Base-by-base conservation (phyloP, 2,329 filamentous ascomycete genomes). In the Pseudocercospora crystallina region DNA sequence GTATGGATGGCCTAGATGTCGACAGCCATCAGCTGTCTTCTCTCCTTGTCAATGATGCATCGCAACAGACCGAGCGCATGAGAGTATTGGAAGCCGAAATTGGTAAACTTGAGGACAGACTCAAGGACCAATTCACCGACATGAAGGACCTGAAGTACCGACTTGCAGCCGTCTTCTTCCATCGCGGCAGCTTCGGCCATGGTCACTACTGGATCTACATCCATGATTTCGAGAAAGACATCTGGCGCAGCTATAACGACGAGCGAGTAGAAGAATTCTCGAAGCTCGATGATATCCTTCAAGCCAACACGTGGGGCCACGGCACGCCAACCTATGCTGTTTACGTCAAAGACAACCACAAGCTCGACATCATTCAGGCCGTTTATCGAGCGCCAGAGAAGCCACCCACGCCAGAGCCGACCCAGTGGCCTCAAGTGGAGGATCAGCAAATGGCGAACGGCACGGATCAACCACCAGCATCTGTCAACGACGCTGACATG, bases 191-290 rank as follows among this genome's bases (percentile, higher is more conserved):
- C 8, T 63, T 69, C 2, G 63, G 65, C 11, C 79, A 80, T 29
- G 94, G 94, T 0, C 94, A 99, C 70, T 99, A 97, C 73, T 96
- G 90, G 86, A 90, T 96, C 38, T 96, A 91, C 80, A 95, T 99
- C 57, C 88, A 85, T 65, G 94, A 97, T 72, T 95, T 95, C 69
- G 81, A 85, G 58, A 81, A 83, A 40, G 74, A 84, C 32, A 76
- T 91, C 14, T 99, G 94, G 91, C 85, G 90, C 50, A 90, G 89
- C 65, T 99, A 96, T 76, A 99, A 99, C 67, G 94, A 99, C 64
- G 86, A 86, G 47, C 80, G 79, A 12, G 90, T 99, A 17, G 85
- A 82, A 2, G 83, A 88, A 57, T 80, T 83, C 20, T 54, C 55
- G n/a, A 49, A 54, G 2, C 26, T 54, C 34, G 74, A 76, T 11